phyloP scores from a whole-genome alignment of 2,329 filamentous ascomycete genomes.

The Fusarium cicatricum region DNA sequence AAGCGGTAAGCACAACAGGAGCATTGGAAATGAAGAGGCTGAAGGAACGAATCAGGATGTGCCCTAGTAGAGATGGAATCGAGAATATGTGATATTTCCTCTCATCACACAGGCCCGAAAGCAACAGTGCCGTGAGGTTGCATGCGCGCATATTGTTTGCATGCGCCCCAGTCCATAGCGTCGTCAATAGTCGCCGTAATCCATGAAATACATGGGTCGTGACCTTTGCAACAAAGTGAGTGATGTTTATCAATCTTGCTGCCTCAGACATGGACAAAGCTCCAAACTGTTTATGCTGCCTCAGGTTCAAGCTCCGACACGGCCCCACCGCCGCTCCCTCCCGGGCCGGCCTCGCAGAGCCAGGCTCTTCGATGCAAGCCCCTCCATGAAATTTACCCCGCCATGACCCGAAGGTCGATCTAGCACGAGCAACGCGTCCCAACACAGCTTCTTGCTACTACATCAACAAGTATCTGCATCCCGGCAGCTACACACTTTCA shows the following conservation, averaged over 20 bases:
- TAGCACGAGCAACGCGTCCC: conserved; percentile 41
- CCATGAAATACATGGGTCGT: no score
- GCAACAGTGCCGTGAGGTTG: conserved; percentile 9
- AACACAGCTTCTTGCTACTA: conserved; percentile 28
- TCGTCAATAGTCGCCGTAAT: conserved; percentile 2
- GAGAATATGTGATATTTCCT: no score
- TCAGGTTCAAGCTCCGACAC: conserved; percentile 21
- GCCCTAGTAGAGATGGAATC: no score
- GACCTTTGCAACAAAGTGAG: not conserved
- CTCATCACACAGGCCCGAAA: conserved; percentile 2
- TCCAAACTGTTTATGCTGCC: conserved; percentile 26
- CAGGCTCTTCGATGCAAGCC: conserved; percentile 29
- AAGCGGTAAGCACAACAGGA: no score
- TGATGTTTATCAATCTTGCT: not conserved
- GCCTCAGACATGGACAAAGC: conserved; percentile 7
- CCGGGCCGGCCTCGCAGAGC: conserved; percentile 6
- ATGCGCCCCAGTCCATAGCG: conserved; percentile 10
- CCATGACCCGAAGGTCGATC: conserved; percentile 39
- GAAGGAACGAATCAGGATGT: no score
- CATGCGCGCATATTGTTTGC: conserved; percentile 16
- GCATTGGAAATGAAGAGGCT: no score
- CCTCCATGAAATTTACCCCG: conserved; percentile 49
- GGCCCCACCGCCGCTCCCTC: conserved; percentile 12
- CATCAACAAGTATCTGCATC: conserved; percentile 32
- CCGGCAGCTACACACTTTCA: conserved; percentile 40